These are phyloP conservation scores for Delphinella strobiligena DNA, from an alignment of 2,329 filamentous ascomycete genomes.

Conservation along the genomic window DNA sequence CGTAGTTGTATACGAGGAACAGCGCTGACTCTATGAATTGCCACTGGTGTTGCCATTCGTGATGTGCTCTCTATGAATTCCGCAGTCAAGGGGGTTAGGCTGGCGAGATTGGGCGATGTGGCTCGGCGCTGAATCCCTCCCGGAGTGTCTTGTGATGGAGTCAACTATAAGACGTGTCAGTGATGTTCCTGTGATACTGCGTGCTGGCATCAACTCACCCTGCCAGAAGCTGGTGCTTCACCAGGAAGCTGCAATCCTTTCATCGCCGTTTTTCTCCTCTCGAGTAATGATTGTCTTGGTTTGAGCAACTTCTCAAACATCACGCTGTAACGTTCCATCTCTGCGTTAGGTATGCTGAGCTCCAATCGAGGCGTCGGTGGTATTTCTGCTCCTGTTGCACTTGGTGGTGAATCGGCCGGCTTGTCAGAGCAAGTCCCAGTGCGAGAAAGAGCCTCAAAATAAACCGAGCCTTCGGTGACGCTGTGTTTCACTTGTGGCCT, in stretches of 20 bases:
- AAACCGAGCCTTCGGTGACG: background rate
- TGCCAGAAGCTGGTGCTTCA: conserved; percentile 3
- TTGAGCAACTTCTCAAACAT: conserved; percentile 76
- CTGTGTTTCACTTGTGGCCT: background rate
- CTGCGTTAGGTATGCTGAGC: conserved; percentile 67
- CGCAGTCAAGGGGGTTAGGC: conserved; percentile 1
- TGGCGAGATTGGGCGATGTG: conserved; percentile 5
- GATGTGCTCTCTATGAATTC: conserved; percentile 2
- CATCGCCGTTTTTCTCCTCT: conserved; percentile 18
- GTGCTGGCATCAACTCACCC: background rate
- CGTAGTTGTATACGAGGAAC: conserved; percentile 11
- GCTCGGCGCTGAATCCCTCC: conserved; percentile 3
- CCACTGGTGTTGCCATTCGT: conserved; percentile 6
- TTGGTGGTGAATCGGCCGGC: background rate
- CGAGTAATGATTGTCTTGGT: conserved; percentile 18
- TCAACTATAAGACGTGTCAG: conserved; percentile 3
- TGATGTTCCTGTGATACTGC: background rate
- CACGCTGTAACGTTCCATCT: conserved; percentile 82
- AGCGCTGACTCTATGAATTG: conserved; percentile 8
- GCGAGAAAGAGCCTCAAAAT: background rate
- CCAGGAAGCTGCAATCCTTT: conserved; percentile 10
- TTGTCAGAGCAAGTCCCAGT: background rate
- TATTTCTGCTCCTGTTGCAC: conserved; percentile 2
- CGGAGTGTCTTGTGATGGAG: conserved; percentile 3
- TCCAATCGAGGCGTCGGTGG: conserved; percentile 39